Evolutionary conservation across 257 asterid genomes (phyloP).

Genomic region (Nicotiana obtusifolia): DNA sequence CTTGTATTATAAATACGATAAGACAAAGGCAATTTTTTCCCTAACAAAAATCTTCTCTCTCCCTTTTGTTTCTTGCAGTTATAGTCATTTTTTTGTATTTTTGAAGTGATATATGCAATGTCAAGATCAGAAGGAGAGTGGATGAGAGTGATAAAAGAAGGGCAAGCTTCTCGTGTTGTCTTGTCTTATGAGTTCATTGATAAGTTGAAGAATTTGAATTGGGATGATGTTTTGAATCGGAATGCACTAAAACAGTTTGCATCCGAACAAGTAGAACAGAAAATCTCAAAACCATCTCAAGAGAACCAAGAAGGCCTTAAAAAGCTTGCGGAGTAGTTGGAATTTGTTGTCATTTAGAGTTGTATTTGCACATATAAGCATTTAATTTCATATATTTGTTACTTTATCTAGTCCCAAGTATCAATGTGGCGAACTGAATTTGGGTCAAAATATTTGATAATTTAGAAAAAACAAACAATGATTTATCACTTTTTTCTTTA

Average conservation of each 20-base stretch:
- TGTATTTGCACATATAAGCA: no score
- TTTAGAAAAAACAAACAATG: no score
- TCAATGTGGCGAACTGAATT: no score
- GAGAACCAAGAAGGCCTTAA: background rate
- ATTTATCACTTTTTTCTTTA: no score
- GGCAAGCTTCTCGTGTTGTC: background rate
- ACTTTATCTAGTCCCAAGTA: no score
- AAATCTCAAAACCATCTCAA: background rate
- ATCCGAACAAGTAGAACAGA: no score
- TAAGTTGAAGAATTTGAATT: slow-evolving; percentile 14
- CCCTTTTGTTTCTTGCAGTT: no score
- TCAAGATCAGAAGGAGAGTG: background rate
- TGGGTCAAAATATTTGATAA: no score
- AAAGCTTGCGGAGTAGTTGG: background rate
- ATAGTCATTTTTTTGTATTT: background rate
- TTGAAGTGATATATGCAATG: background rate
- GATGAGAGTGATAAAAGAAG: slow-evolving; percentile 8
- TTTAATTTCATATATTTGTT: no score
- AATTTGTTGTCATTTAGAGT: no score
- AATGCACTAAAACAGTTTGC: no score
- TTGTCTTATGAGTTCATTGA: slow-evolving; percentile 25
- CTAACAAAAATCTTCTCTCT: background rate
- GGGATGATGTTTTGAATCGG: background rate
- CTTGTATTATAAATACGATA: background rate
- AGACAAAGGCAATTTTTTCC: background rate